These are phyloP conservation scores for Monilinia vaccinii-corymbosi DNA, from an alignment of 2,329 filamentous ascomycete genomes.

Conservation along the genomic window DNA sequence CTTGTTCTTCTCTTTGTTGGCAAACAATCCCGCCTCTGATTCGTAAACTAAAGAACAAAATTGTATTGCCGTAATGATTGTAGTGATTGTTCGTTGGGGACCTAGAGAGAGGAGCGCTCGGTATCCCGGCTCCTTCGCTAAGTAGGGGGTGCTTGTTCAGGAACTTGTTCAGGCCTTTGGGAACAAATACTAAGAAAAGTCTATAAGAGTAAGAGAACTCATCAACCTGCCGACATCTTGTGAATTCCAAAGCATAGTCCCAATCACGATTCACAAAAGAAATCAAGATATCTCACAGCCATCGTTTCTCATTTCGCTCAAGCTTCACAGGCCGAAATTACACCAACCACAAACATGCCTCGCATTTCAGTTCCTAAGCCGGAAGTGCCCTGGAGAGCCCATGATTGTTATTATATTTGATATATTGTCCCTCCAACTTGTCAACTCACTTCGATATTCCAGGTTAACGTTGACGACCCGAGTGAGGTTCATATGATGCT, in stretches of 20 bases:
- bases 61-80: neutral
- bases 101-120: neutral
- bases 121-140: too few species aligned
- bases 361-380: too few species aligned
- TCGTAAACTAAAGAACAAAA: neutral
- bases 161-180: neutral
- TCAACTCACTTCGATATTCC: neutral
- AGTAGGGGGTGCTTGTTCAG: neutral
- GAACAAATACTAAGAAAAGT: neutral
- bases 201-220: neutral
- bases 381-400: too few species aligned
- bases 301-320: neutral
- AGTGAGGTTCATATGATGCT: neutral
- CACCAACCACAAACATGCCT: neutral
- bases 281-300: neutral
- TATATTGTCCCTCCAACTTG: neutral
- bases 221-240: neutral
- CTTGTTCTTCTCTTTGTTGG: neutral
- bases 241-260: neutral
- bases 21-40: neutral
- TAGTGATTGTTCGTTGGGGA: neutral
- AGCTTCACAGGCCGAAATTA: neutral
- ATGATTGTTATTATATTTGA: neutral
- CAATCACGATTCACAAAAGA: neutral
- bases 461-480: neutral